These are phyloP conservation scores for Neurospora sp. DNA, from an alignment of 2,329 filamentous ascomycete species.

Conservation along the genomic window DNA sequence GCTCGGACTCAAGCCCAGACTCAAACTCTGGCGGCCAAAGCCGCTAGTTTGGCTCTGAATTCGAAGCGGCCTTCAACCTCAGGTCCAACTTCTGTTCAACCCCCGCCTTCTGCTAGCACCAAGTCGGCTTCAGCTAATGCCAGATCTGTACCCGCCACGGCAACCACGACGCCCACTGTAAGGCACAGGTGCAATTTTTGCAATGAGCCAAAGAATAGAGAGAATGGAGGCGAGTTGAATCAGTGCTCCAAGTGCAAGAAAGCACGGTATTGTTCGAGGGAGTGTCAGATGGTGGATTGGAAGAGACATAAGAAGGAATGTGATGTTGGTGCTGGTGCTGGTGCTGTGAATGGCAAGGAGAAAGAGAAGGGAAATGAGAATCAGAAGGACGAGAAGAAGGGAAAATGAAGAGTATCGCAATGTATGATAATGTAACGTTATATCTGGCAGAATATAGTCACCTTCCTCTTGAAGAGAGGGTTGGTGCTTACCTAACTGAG, in stretches of 20 bases:
- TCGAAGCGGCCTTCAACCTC: neutral
- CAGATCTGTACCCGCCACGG: neutral
- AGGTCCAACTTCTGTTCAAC: neutral
- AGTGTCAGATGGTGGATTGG: neutral
- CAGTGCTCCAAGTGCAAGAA: neutral
- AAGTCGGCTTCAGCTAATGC: neutral
- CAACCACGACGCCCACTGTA: neutral
- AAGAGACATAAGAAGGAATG: neutral
- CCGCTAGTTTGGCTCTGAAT: neutral
- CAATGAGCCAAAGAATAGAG: neutral
- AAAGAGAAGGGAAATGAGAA: neutral
- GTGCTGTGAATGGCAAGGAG: neutral
- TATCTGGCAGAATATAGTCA: neutral
- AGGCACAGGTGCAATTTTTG: neutral
- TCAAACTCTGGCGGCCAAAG: neutral
- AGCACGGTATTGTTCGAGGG: neutral
- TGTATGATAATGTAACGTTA: neutral
- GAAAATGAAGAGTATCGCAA: neutral
- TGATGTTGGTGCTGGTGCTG: neutral
- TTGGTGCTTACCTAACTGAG: neutral
- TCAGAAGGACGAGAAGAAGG: neutral
- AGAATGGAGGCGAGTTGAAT: neutral
- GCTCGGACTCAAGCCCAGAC: neutral
- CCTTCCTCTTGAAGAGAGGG: neutral
- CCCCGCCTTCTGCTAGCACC: neutral